These are phyloP conservation scores for Fennellomyces sp. DNA, from an alignment of 371 early-diverging fungal genomes.

Conservation along the genomic window DNA sequence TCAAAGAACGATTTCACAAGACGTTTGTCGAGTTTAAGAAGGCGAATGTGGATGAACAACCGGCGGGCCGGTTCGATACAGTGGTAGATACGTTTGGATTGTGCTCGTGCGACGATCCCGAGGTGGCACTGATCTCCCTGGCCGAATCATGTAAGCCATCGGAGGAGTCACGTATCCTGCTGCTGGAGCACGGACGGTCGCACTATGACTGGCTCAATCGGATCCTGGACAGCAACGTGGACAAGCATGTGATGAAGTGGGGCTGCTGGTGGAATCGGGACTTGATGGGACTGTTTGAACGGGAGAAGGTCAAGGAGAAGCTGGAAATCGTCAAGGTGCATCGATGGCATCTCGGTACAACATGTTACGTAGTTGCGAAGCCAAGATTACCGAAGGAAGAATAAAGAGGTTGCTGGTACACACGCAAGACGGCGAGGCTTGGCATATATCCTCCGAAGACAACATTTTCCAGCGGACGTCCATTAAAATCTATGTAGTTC, in stretches of 20 bases:
- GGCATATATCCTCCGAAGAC: too few relatives aligned
- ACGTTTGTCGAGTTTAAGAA: constrained; percentile 30
- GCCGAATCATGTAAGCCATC: constrained; percentile 55
- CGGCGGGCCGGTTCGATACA: constrained; percentile 58
- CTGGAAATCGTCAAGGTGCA: constrained; percentile 60
- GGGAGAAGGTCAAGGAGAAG: constrained; percentile 55
- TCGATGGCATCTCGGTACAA: constrained; percentile 83
- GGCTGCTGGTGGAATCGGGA: constrained; percentile 93
- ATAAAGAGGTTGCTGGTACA: too few relatives aligned
- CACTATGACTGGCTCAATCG: constrained; percentile 68
- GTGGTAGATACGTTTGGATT: constrained; percentile 85
- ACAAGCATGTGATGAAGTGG: constrained; percentile 76
- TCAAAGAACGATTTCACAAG: constrained; percentile 39
- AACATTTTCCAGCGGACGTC: too few relatives aligned
- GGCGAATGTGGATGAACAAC: constrained; percentile 39
- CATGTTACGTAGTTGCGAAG: constrained; percentile 67
- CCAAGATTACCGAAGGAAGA: constrained; percentile 22
- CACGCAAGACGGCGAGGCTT: too few relatives aligned
- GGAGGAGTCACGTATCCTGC: constrained; percentile 62
- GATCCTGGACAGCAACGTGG: constrained; percentile 69
- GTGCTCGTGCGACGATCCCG: constrained; percentile 76
- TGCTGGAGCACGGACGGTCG: constrained; percentile 82
- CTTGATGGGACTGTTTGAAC: constrained; percentile 63
- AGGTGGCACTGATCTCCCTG: constrained; percentile 66
- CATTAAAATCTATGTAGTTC: too few relatives aligned